Base-by-base conservation (phyloP, 2,329 filamentous ascomycete species). In the Fusarium algeriense region DNA sequence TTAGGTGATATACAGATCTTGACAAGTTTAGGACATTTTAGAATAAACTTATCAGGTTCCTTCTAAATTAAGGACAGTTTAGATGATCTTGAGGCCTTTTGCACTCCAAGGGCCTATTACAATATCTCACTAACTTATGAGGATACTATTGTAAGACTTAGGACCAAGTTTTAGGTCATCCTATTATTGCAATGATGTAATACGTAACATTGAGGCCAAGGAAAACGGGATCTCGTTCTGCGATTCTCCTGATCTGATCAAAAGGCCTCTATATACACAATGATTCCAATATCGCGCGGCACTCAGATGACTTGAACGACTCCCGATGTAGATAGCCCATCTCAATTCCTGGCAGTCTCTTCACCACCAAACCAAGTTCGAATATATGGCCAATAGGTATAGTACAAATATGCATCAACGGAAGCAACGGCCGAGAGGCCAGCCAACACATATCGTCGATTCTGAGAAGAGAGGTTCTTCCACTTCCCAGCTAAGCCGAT, bases 381-480 rank as follows among this genome's bases (percentile, higher is more conserved):
- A 28, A 75, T 71, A 26, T 30, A 44, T 35, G 76, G 73, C 64
- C 70, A 78, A 52, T 78, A 80, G 28, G 75, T 71, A 60, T 78
- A 78, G 11, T 76, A 34, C 10, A 80, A 41, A 28, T 73, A 76
- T 26, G 70, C 58, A 49, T 80, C 79, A 3, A 75, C 53, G 7
- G 64, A 71, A 9, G 71, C 52, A 44, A 73, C 55, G 11, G 67
- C 54, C 10, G 56, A 64, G 8, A 74, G 26, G 12, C 77, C 74
- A 38, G 72, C 67, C 23, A 72, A 55, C 38, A 73, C 64, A 35
- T 78, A 75, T 48, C 72, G 75, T 11, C 77, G 76, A 20, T 75
- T 73, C 57, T 69, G 72, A 7, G 75, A 73, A 20, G 75, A 75
- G 5, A 80, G 71, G 19, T 67, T 78, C 56, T 64, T 78, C 78